Evolutionary conservation across 2,329 filamentous ascomycete species (phyloP), one percentile per base, ranked within the genome.

Genomic region (Stachybotrys chlorohalonatus): DNA sequence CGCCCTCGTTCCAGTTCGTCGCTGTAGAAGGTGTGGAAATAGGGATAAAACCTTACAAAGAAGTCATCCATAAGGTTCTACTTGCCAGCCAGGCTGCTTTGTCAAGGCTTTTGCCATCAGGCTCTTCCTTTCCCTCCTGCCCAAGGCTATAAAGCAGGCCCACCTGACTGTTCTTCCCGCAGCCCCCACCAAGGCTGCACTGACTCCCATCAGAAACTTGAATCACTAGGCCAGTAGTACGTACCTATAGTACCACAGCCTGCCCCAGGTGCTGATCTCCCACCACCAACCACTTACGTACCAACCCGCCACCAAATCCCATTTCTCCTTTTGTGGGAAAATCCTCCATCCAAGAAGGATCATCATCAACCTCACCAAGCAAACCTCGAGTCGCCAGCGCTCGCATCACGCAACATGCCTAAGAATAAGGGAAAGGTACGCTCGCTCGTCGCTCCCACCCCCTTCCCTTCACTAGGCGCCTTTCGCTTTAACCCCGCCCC

Each of bases 391-490:
- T 31, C n/a, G 30, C 15, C 31, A 11, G 16, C 24, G 31, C 32
- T 16, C n/a, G 32, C 50, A 16, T 47, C 17, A 54, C 59, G 56
- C 69, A 85, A 75, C 59, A 96, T 96, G 92, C 92, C 92, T 70
- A 96, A 96, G 90, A 96, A 96, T 75, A 96, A 96, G 86, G 92
- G 92, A 92, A 96, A 96, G 80, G 91, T 95, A 80, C 71, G 82
- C 49, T 48, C 16, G 13, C 36, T 53, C 8, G 52, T 32, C 11
- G 48, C 46, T 46, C 53, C 52, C 31, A 47, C 53, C 55, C 47
- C 51, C 11, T 50, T 56, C 15, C 15, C 50, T 31, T 55, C 53
- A 5, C 36, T 13, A 42, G 36, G 36, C 36, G 5, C 36, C 36
- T 45, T 49, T 24, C 49, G 7, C 24, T 50, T 42, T 30, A 39